A percentile compares a stretch with the other conserved stretches of the same genome.
phyloP scores from a whole-genome alignment of 768 basidiomycete species.

The Scleroderma citrinum region DNA sequence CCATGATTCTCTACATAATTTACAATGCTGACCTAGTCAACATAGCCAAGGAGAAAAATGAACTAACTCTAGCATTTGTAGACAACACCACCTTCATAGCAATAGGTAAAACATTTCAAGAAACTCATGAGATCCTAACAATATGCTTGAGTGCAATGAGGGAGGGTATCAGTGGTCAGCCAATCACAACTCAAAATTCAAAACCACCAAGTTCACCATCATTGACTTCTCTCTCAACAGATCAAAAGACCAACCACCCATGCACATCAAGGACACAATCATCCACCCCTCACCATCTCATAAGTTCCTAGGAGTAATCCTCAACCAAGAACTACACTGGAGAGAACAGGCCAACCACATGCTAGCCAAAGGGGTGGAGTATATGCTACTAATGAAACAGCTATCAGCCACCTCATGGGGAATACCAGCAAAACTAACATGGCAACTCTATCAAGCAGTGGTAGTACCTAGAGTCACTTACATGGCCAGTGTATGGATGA shows the following conservation, averaged over 20 bases:
- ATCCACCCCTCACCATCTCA: neutral
- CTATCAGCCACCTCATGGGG: neutral
- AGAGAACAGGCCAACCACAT: neutral
- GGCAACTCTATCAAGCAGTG: neutral
- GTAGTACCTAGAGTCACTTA: conserved; percentile 10
- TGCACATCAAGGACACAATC: neutral
- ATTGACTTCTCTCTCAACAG: conserved; percentile 7
- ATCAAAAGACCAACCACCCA: neutral
- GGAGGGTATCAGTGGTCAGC: conserved; percentile 15
- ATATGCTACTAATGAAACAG: neutral
- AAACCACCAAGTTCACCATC: conserved; percentile 16
- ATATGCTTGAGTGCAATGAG: conserved; percentile 18
- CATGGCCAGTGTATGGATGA: conserved; percentile 9
- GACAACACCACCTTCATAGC: conserved; percentile 27
- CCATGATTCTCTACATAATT: conserved; percentile 26
- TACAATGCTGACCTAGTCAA: conserved; percentile 25
- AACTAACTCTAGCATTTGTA: conserved; percentile 24
- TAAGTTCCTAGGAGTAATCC: conserved; percentile 3
- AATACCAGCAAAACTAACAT: neutral
- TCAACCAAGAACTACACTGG: conserved; percentile 3
- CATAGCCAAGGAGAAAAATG: neutral
- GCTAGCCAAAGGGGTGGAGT: neutral
- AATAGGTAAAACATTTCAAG: conserved; percentile 13
- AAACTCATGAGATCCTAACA: conserved; percentile 14
- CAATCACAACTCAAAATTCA: conserved; percentile 18